Evolutionary conservation across 371 early-diverging fungal species (phyloP).

Genomic region (Amoeboaphelidium protococcarum): DNA sequence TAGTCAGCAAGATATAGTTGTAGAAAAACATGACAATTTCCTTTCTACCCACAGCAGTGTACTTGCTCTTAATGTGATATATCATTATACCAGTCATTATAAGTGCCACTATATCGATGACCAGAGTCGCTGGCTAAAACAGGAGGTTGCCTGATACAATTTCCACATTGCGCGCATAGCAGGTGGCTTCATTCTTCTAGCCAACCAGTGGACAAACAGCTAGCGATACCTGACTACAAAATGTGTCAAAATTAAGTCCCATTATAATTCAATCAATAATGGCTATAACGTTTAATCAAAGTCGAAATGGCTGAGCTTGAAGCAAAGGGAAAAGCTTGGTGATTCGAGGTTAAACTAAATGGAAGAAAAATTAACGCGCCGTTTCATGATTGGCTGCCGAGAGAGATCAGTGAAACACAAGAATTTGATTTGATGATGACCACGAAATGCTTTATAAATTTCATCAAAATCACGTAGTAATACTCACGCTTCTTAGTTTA

Average conservation of each 20-base stretch:
- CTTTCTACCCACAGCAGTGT: constrained; percentile 92
- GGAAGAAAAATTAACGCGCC: no score
- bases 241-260: constrained; percentile 27
- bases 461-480: no score
- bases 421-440: no score
- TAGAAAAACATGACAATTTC: constrained; percentile 93
- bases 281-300: no score
- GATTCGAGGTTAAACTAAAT: no score
- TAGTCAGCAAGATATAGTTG: constrained; percentile 49
- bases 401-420: no score
- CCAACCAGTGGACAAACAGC: constrained; percentile 71
- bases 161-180: constrained; percentile 79
- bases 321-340: no score
- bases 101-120: constrained; percentile 66
- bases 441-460: no score
- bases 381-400: no score
- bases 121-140: constrained; percentile 67
- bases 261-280: no score
- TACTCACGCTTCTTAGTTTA: no score
- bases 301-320: no score
- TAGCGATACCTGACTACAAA: constrained; percentile 53
- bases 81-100: constrained; percentile 92
- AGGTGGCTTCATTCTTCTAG: constrained; percentile 51
- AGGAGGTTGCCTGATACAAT: constrained; percentile 31
- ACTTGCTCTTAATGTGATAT: constrained; percentile 78